A percentile compares a stretch with the other conserved stretches of the same genome.
These are phyloP conservation scores for Nepenthes alata DNA, from an alignment of 179 eudicot genomes.

Conservation along the genomic window DNA sequence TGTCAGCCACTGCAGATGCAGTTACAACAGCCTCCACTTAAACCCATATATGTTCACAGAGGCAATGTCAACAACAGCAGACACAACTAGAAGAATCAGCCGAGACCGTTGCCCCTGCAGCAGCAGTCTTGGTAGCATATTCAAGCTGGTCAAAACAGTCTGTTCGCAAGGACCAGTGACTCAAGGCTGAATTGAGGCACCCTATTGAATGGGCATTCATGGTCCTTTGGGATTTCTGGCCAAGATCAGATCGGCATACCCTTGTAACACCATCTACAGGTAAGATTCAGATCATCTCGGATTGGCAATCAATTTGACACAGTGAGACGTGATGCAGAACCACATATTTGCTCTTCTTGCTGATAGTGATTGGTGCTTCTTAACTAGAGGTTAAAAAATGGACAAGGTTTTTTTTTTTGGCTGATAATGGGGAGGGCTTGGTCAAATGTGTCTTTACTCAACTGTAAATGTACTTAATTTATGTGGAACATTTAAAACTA, in stretches of 20 bases:
- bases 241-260: conserved; percentile 29
- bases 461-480: too few relatives aligned
- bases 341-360: too few relatives aligned
- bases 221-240: conserved; percentile 26
- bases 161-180: conserved; percentile 20
- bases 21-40: background rate
- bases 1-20: conserved; percentile 21
- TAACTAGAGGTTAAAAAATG: too few relatives aligned
- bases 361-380: too few relatives aligned
- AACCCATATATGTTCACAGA: conserved; percentile 4
- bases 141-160: conserved; percentile 28
- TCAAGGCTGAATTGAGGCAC: conserved; percentile 31
- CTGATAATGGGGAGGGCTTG: too few relatives aligned
- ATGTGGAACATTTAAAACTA: too few relatives aligned
- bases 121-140: conserved; percentile 28
- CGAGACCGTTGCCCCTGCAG: conserved; percentile 12
- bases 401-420: too few relatives aligned
- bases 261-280: conserved; percentile 48
- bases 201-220: conserved; percentile 12
- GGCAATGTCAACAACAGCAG: conserved; percentile 26
- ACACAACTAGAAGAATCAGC: conserved; percentile 11
- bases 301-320: too few relatives aligned
- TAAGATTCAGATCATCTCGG: conserved; percentile 9
- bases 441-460: too few relatives aligned
- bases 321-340: background rate